phyloP scores from a whole-genome alignment of 2,329 filamentous ascomycete genomes.

The Alternaria ethzedia region DNA sequence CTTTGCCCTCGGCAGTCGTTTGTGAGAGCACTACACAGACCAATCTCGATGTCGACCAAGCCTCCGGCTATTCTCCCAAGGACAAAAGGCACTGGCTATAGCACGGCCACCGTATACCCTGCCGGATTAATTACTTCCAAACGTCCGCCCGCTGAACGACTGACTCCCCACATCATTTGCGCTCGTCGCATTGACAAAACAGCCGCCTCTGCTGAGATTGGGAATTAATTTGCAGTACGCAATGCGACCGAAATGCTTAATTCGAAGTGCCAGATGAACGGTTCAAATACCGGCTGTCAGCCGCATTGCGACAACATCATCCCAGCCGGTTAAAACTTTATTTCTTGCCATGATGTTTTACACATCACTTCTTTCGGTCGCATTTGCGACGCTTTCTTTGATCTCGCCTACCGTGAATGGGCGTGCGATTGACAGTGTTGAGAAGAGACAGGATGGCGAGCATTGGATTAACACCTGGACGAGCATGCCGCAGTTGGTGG shows the following conservation, averaged over 20 bases:
- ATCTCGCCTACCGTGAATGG: neutral
- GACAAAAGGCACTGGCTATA: slow-evolving; percentile 1
- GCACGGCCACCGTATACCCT: slow-evolving; percentile 4
- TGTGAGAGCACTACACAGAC: neutral
- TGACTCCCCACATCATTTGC: slow-evolving; percentile 3
- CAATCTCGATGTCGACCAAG: neutral
- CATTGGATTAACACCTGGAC: slow-evolving; percentile 70
- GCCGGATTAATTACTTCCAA: slow-evolving; percentile 21
- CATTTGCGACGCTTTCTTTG: neutral
- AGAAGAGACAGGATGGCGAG: slow-evolving; percentile 42
- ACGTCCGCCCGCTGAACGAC: neutral
- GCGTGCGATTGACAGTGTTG: slow-evolving; percentile 6
- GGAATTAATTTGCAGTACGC: slow-evolving; percentile 2
- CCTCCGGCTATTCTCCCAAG: neutral
- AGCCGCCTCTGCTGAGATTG: slow-evolving; percentile 9
- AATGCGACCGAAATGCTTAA: neutral
- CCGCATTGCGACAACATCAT: neutral
- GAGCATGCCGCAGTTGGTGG: slow-evolving; percentile 69
- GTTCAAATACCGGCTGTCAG: neutral
- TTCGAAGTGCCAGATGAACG: neutral
- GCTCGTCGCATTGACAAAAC: neutral
- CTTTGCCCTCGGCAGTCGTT: neutral
- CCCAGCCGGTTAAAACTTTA: neutral
- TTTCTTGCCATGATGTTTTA: neutral
- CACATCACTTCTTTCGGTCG: neutral